Evolutionary conservation across 305 asterid species (phyloP), one percentile per base, ranked within the genome.

Genomic region (Coffea humblotiana): DNA sequence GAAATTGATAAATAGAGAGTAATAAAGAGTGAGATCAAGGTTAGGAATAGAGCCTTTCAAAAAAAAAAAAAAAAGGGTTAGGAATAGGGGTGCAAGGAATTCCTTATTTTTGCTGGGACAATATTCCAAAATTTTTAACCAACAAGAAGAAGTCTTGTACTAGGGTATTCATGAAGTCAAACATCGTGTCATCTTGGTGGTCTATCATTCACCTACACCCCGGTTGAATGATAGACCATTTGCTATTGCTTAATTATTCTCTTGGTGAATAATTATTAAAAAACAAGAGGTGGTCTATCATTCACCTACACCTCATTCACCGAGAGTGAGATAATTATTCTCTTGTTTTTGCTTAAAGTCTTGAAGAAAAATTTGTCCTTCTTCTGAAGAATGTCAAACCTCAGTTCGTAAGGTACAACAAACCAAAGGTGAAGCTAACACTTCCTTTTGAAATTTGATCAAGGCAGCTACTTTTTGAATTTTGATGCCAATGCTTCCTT

Each of bases 401-500:
- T 54, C n/a, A 16, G 16, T 19, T 69, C 14, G 29, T 56, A 56
- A 56, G n/a, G 16, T 8, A 73, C n/a, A 54, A 49, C n/a, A 48
- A 72, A 25, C 32, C 69, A 64, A 54, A 64, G 70, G 32, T 65
- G 72, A 54, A 74, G 45, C 43, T 70, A 16, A 15, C 2, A 23
- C 16, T 25, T 69, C n/a, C 45, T 51, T 67, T 27, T 54, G 58
- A 40, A 45, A 16, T 64, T 66, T 21, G 63, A 82, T 69, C 78
- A 51, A 75, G 37, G 13, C 48, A 18, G 21, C 73, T 48, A 54
- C 72, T 19, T 75, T 69, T 77, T 72, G 21, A 82, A 68, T 25
- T 37, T 64, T 82, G 18, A 70, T 72, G 37, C 78, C 40, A 52
- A 74, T 80, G 81, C 43, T 80, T 75, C 79, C 79, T 54, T 75